Evolutionary conservation across 2,329 filamentous ascomycete genomes (phyloP), one percentile per base, ranked within the genome.

Genomic region (Penicillium sumatraense): DNA sequence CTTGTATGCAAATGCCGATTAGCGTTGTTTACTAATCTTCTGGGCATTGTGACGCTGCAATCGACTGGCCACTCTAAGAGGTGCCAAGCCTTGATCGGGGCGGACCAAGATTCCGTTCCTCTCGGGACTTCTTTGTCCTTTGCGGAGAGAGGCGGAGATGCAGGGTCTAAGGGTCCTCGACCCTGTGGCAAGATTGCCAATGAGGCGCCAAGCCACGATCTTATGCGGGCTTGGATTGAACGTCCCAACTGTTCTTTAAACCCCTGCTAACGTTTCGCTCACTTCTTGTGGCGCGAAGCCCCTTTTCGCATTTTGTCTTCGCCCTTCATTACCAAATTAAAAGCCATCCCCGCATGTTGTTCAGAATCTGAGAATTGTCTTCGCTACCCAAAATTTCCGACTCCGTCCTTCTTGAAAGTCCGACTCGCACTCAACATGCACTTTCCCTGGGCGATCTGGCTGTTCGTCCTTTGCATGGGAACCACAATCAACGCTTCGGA

Each of bases 401-500:
- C 33, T n/a, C 18, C 14, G 3, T 7, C n/a, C n/a, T n/a, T 36
- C 33, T 36, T 36, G 33, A 36, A 36, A 36, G n/a, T 36, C 33
- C 33, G 9, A 41, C 20, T 13, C 11, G 21, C n/a, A 11, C n/a
- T 10, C 24, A 29, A 27, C 24, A 45, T 45, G 24, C n/a, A 4
- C n/a, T 27, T 29, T 29, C 29, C 11, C 16, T 24, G 8, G 13
- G 13, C 24, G 41, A 45, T 23, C 41, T 45, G 41, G 41, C n/a
- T 27, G 42, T 42, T 40, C 23, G 20, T 31, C 29, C 7, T 18
- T 3, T 47, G 29, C 26, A 47, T 44, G 14, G 53, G 41, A 20
- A 31, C 27, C 18, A 36, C 50, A 29, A 45, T 27, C 27, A 41
- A 54, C 24, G 45, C 51, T 36, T 54, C 52, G 21, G 29, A 38